Evolutionary conservation across 2,329 filamentous ascomycete species (phyloP).

Genomic region (Verticillium isaacii): DNA sequence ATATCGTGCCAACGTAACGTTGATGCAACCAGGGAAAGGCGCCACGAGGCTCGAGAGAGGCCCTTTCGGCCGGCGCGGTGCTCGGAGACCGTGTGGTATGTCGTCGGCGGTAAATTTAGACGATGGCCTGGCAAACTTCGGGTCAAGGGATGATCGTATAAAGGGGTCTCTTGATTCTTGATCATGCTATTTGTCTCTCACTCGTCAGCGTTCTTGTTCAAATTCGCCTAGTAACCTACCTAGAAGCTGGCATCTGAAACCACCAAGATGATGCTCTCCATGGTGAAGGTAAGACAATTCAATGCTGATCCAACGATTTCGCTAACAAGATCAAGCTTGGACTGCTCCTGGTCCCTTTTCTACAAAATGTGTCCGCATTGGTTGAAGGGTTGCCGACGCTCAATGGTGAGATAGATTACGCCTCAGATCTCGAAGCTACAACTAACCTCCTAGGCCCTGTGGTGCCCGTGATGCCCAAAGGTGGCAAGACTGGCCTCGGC

Average conservation of each 20-base stretch:
- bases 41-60: not conserved
- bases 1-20: not conserved
- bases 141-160: not conserved
- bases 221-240: not conserved
- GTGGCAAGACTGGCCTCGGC: slow-evolving; percentile 4
- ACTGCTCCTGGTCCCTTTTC: not conserved
- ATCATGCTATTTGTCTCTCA: not conserved
- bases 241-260: not conserved
- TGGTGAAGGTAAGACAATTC: not conserved
- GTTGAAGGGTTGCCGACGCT: not conserved
- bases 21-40: not conserved
- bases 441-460: not conserved
- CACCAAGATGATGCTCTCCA: not conserved
- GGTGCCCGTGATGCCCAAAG: not conserved
- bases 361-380: not conserved
- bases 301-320: not conserved
- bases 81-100: not conserved
- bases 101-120: not conserved
- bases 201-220: not conserved
- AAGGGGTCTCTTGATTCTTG: not conserved
- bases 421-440: not conserved
- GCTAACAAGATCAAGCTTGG: not conserved
- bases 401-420: not conserved
- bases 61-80: not conserved
- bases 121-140: not conserved